A percentile compares a stretch with the other conserved stretches of the same genome.
Conservation (phyloP, 371 early-diverging fungal genomes). For the Gilbertella persicaria region DNA sequence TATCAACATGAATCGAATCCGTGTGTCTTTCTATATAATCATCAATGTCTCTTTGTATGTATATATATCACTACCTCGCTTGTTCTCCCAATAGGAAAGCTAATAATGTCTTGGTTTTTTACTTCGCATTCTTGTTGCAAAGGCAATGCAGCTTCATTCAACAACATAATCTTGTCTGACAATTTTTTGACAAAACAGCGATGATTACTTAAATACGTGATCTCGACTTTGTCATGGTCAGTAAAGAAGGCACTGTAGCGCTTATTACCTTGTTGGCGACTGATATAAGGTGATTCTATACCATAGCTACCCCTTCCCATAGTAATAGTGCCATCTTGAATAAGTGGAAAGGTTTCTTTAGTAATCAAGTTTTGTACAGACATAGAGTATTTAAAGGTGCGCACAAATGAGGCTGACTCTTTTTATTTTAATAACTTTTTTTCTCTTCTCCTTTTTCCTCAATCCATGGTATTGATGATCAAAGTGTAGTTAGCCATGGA, state of each 20-base stretch:
- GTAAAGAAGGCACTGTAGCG: neutral
- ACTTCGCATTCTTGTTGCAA: neutral
- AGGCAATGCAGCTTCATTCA: neutral
- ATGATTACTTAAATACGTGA: neutral
- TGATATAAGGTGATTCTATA: constrained; percentile 2
- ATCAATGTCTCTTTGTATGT: neutral
- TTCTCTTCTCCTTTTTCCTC: no score
- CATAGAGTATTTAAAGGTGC: no score
- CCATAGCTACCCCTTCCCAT: constrained; percentile 13
- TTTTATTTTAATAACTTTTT: no score
- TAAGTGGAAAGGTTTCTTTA: neutral
- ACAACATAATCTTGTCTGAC: neutral
- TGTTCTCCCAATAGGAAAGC: neutral
- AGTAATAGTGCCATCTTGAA: neutral
- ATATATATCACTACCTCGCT: neutral
- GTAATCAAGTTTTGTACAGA: constrained; percentile 10
- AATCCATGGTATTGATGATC: no score
- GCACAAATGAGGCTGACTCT: no score
- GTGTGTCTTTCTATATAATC: neutral
- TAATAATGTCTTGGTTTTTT: neutral
- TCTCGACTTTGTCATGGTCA: neutral
- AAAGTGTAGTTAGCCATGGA: neutral
- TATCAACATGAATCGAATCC: neutral
- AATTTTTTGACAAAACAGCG: constrained; percentile 15
- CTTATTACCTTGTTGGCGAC: constrained; percentile 6